Base-by-base conservation (phyloP, 805 yeast species). In the Candida silvatica region DNA sequence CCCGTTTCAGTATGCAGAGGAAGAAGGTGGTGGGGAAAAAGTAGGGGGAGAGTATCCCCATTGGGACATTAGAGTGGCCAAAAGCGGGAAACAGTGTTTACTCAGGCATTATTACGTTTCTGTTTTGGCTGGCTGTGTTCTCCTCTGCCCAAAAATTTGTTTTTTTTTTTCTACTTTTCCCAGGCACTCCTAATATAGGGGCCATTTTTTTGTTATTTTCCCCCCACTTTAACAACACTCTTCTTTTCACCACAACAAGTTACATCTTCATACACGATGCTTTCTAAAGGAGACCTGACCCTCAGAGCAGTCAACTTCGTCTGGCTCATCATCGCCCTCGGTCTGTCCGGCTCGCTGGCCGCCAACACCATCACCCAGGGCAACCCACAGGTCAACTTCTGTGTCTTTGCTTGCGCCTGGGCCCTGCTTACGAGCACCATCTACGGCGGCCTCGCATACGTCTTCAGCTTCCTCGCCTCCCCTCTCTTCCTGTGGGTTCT, bases 331-430 rank as follows among this genome's bases (percentile, higher is more conserved):
- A 74, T 88, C 52, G 73, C 78, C 37, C 74, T 92, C 43, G 98
- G 96, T 59, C 70, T 90, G 52, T 74, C 92, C 45, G 95, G 87
- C 47, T 80, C 92, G n/a, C 74, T 90, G 51, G 80, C 85, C 39
- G 83, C 84, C 41, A 71, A 81, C 42, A 63, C 73, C 25, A 48
- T 51, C 27, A 35, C 38, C 38, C 77, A 73, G 52, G 54, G 55
- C 48, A 66, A 73, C 56, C 78, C 95, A 32, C 92, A 92, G 62
- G 94, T 92, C 45, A 87, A 86, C 69, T 87, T 82, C 61, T 80
- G 71, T 44, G 75, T 92, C 39, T 92, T 92, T 58, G 77, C 95
- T 26, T 77, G 94, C 29, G 85, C 90, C 26, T 92, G 82, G 61
- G 95, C 85, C 47, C 47, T 92, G 20, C 71, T 86, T 42, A 76